phyloP scores from a whole-genome alignment of 345 rosid species.

The Citrus hindsii region DNA sequence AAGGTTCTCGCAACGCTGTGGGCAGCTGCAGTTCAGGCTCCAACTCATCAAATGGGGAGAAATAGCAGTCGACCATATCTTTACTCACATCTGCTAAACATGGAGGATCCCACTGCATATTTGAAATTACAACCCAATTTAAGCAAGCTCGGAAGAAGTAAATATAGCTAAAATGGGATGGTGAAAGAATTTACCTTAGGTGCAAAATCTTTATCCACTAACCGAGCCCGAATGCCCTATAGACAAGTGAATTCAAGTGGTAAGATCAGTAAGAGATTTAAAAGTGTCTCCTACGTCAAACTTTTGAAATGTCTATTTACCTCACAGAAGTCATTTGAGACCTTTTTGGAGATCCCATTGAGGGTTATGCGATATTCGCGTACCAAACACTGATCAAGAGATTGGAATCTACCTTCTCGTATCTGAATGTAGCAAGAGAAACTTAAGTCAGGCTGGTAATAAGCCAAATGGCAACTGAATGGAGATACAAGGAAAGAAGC shows the following conservation, averaged over 20 bases:
- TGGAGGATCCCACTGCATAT: constrained; percentile 66
- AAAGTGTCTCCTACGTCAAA: not conserved
- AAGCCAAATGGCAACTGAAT: constrained; percentile 6
- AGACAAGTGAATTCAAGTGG: not conserved
- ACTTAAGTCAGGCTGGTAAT: not conserved
- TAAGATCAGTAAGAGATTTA: not conserved
- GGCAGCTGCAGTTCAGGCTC: constrained; percentile 56
- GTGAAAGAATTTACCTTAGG: constrained; percentile 58
- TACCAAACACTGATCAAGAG: constrained; percentile 82
- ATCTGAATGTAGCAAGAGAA: constrained; percentile 41
- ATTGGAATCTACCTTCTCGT: constrained; percentile 85
- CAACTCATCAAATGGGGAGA: constrained; percentile 34
- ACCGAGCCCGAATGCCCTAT: constrained; percentile 77
- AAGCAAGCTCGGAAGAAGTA: not conserved
- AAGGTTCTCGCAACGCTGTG: constrained; percentile 46
- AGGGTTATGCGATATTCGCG: constrained; percentile 72
- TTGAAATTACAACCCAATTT: not conserved
- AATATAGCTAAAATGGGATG: not conserved
- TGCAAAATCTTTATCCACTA: constrained; percentile 84
- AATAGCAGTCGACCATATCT: constrained; percentile 60
- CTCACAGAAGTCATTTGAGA: constrained; percentile 81
- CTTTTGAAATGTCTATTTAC: constrained; percentile 26
- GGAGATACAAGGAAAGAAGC: constrained; percentile 5
- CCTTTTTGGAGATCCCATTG: constrained; percentile 47
- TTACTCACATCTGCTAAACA: constrained; percentile 43